phyloP scores from a whole-genome alignment of 768 basidiomycete species.

The Favolaschia claudopus region DNA sequence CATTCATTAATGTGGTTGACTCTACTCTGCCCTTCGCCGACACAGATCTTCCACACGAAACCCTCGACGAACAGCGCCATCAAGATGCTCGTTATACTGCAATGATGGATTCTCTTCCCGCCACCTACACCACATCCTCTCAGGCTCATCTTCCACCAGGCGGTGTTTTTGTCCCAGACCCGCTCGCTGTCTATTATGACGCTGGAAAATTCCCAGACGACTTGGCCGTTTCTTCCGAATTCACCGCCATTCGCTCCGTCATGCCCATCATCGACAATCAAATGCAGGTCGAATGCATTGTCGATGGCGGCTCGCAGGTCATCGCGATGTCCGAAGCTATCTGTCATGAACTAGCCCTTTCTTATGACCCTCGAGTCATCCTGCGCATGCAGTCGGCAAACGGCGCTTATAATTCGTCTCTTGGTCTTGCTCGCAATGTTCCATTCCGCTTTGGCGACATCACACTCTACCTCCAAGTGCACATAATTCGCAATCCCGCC shows the following conservation, averaged over 20 bases:
- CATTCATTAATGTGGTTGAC: background rate
- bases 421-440: no score
- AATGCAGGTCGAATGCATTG: slow-evolving; percentile 25
- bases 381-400: background rate
- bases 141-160: background rate
- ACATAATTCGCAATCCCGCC: no score
- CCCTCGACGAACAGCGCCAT: background rate
- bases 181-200: no score
- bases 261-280: no score
- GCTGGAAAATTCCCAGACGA: background rate
- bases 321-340: no score
- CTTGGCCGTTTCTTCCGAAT: background rate
- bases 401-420: no score
- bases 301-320: slow-evolving; percentile 28
- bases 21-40: background rate
- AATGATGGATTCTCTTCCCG: background rate
- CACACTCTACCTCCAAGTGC: no score
- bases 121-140: background rate
- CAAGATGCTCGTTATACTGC: background rate
- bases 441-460: no score
- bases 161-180: no score
- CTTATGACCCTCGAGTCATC: background rate
- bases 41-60: background rate
- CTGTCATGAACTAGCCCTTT: background rate
- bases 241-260: slow-evolving; percentile 15